Percentiles rank a stretch among this genome's conserved stretches.
Conservation (phyloP, 1,139 yeast species). For the Taphrina pruni region DNA sequence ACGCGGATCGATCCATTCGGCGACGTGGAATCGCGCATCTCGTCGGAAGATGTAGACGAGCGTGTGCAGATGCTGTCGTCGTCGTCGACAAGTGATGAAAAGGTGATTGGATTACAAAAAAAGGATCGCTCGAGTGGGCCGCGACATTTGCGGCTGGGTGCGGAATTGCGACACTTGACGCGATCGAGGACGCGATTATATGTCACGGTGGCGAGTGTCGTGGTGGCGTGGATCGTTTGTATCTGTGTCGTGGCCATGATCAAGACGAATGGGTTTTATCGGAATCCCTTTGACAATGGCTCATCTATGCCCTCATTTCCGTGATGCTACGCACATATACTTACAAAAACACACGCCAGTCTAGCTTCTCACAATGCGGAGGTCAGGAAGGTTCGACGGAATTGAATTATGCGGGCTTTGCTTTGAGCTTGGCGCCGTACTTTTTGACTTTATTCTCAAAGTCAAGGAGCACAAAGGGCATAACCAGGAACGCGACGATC, state of each 20-base stretch:
- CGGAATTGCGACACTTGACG: conserved; percentile 1
- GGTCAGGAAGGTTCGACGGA: neutral
- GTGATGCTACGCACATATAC: neutral
- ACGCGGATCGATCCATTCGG: conserved; percentile 1
- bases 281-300: conserved; percentile 3
- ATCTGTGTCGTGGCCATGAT: conserved; percentile 6
- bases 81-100: too few species aligned
- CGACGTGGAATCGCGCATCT: conserved; percentile 7
- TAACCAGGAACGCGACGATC: conserved; percentile 31
- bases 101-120: too few species aligned
- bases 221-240: conserved; percentile 10
- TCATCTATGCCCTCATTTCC: conserved; percentile 6
- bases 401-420: neutral
- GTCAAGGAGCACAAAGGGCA: conserved; percentile 41
- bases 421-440: conserved; percentile 16
- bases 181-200: conserved; percentile 12
- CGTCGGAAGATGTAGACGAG: neutral
- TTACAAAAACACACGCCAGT: neutral
- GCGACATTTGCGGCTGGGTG: conserved; percentile 8
- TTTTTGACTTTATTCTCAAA: conserved; percentile 41
- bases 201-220: conserved; percentile 1
- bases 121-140: neutral
- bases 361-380: neutral
- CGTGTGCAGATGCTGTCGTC: neutral
- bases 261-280: conserved; percentile 10